Base-by-base conservation (phyloP, 116 monocot genomes). In the Iris pallida region DNA sequence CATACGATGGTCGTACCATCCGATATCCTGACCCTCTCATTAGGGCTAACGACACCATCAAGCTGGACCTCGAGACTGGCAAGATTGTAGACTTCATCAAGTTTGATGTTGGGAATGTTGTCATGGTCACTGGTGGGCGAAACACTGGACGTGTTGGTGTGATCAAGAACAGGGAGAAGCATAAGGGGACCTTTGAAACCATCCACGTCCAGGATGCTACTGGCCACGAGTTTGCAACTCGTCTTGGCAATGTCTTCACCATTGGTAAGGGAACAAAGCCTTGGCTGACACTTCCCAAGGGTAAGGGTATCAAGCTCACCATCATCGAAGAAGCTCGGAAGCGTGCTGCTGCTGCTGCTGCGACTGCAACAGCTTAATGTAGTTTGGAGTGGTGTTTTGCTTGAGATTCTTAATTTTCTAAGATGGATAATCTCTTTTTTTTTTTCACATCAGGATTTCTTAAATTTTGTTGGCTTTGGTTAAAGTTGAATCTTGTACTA, bases 291-390 rank as follows among this genome's bases (percentile, higher is more conserved):
- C 79, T 89, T 12, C 89, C 89, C 10, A 89, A 89, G 71, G 89
- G 89, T 75, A 89, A 89, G 78, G 89, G 89, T 67, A 82, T 89
- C 43, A 89, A 89, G 80, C 77, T 85, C 14, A 77, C 79, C 59
- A 89, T 89, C 46, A 89, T 89, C 8, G 88, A 89, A 47, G 88
- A 89, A 19, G 81, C 81, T 2, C 68, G 82, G 68, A 89, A 89
- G 79, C 79, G 85, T 15, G 76, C 68, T 30, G 80, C 89, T 51
- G 74, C 76, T 4, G 80, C 81, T 61, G 71, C 78, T 19, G 58
- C 59, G 0, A 66, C 85, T 12, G 53, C 73, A 0, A 63, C 63
- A 45, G 69, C 69, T 1, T 60, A 41, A 60, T 20, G 5, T 20
- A 9, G 18, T 51, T 40, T 7, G 49, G 13, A 9, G 7, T 51